These are phyloP conservation scores for Aspergillus tamarii DNA, from an alignment of 2,329 filamentous ascomycete genomes.

Conservation along the genomic window DNA sequence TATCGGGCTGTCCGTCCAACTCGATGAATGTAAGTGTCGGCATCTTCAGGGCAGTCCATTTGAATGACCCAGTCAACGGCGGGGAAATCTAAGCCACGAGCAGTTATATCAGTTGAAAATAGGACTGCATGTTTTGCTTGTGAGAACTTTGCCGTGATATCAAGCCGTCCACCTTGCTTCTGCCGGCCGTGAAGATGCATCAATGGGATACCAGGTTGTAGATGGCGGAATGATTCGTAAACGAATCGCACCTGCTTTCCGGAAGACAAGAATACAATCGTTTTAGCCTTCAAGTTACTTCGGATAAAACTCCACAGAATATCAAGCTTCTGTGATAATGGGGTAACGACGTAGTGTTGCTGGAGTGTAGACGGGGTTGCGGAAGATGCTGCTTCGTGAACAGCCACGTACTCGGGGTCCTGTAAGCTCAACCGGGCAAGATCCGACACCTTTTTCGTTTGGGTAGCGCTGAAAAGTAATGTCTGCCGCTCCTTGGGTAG, in stretches of 20 bases:
- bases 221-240: conserved; percentile 87
- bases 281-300: conserved; percentile 88
- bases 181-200: conserved; percentile 93
- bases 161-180: conserved; percentile 84
- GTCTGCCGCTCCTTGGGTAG: conserved; percentile 85
- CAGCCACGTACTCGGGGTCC: conserved; percentile 92
- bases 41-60: conserved; percentile 93
- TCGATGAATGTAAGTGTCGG: conserved; percentile 96
- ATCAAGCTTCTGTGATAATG: conserved; percentile 85
- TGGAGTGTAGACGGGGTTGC: conserved; percentile 84
- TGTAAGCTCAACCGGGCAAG: conserved; percentile 83
- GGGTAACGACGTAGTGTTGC: conserved; percentile 88
- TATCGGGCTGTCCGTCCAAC: conserved; percentile 95
- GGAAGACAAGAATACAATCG: conserved; percentile 91
- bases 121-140: conserved; percentile 81
- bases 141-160: conserved; percentile 84
- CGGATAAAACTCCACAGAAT: conserved; percentile 92
- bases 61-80: conserved; percentile 99
- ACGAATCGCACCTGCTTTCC: conserved; percentile 96
- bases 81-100: conserved; percentile 91
- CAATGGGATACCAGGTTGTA: conserved; percentile 91
- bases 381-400: conserved; percentile 77
- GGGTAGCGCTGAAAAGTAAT: conserved; percentile 91
- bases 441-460: conserved; percentile 92
- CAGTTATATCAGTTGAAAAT: conserved; percentile 94